These are phyloP conservation scores for Grosmannia penicillata DNA, from an alignment of 2,329 filamentous ascomycete genomes.

Conservation along the genomic window DNA sequence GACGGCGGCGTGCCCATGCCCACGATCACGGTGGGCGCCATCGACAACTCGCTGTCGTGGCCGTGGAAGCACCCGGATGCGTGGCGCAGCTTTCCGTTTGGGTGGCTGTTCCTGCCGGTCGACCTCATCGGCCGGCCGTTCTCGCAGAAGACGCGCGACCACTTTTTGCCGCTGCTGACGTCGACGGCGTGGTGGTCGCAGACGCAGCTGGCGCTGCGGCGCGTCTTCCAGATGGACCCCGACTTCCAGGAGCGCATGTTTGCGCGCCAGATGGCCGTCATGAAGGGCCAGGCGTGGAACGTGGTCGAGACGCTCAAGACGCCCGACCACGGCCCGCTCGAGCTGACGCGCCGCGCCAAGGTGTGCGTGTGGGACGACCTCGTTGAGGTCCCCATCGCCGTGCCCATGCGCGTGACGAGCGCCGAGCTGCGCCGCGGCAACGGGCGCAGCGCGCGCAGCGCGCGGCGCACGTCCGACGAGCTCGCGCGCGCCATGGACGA, in stretches of 20 bases:
- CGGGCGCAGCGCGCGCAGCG: too few relatives aligned
- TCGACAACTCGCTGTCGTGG: constrained; percentile 97
- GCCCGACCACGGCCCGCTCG: constrained; percentile 79
- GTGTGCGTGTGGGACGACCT: constrained; percentile 98
- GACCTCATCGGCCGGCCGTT: constrained; percentile 94
- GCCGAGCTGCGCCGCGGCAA: constrained; percentile 62
- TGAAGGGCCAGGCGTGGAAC: constrained; percentile 99
- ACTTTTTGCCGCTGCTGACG: constrained; percentile 90
- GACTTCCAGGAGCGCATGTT: constrained; percentile 99
- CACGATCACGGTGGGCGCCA: constrained; percentile 70
- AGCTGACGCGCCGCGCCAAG: constrained; percentile 72
- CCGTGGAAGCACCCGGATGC: constrained; percentile 98
- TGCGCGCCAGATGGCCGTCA: constrained; percentile 91
- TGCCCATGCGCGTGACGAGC: constrained; percentile 73
- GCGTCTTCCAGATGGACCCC: constrained; percentile 78
- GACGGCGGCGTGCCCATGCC: constrained; percentile 34
- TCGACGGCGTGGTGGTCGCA: constrained; percentile 96
- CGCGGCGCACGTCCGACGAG: too few relatives aligned
- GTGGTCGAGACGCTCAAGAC: constrained; percentile 95
- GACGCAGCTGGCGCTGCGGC: constrained; percentile 72
- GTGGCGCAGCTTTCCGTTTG: constrained; percentile 81
- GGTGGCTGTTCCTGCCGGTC: constrained; percentile 94
- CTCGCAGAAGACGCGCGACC: constrained; percentile 80
- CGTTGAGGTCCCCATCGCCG: constrained; percentile 87
- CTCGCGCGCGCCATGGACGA: constrained; percentile 44